These are phyloP conservation scores for Penicillium sp. DNA, from an alignment of 2,329 filamentous ascomycete species.

Conservation along the genomic window DNA sequence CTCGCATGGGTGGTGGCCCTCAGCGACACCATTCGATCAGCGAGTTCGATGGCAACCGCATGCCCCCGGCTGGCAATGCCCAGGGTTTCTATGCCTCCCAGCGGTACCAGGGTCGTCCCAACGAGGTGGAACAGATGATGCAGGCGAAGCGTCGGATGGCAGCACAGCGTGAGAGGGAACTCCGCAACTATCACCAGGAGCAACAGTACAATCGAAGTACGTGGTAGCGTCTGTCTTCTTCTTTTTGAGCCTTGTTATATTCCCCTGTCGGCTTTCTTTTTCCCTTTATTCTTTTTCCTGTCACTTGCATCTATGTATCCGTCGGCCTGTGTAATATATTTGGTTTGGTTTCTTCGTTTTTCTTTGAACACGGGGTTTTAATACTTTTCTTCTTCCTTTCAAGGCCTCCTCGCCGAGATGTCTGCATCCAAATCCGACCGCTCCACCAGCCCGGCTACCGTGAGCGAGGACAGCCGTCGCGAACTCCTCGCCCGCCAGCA, in stretches of 20 bases:
- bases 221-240: slow-evolving; percentile 43
- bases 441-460: slow-evolving; percentile 75
- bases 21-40: slow-evolving; percentile 79
- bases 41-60: slow-evolving; percentile 75
- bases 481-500: slow-evolving; percentile 95
- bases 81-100: slow-evolving; percentile 94
- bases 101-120: slow-evolving; percentile 82
- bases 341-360: slow-evolving; percentile 25
- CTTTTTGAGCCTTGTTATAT: slow-evolving; percentile 37
- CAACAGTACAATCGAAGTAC: slow-evolving; percentile 99
- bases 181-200: slow-evolving; percentile 99
- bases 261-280: slow-evolving; percentile 18
- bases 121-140: slow-evolving; percentile 96
- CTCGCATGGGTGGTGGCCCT: slow-evolving; percentile 63
- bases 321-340: slow-evolving; percentile 45
- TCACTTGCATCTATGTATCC: slow-evolving; percentile 41
- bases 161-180: slow-evolving; percentile 96
- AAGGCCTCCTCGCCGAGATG: slow-evolving; percentile 66
- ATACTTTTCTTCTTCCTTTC: slow-evolving; percentile 37
- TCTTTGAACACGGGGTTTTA: slow-evolving; percentile 41
- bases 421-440: slow-evolving; percentile 77
- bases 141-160: slow-evolving; percentile 99
- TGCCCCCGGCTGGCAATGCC: slow-evolving; percentile 71
- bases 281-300: neutral
- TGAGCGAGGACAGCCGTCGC: slow-evolving; percentile 94